Base-by-base conservation (phyloP, 2,329 filamentous ascomycete genomes). In the Sphaerulina musiva region DNA sequence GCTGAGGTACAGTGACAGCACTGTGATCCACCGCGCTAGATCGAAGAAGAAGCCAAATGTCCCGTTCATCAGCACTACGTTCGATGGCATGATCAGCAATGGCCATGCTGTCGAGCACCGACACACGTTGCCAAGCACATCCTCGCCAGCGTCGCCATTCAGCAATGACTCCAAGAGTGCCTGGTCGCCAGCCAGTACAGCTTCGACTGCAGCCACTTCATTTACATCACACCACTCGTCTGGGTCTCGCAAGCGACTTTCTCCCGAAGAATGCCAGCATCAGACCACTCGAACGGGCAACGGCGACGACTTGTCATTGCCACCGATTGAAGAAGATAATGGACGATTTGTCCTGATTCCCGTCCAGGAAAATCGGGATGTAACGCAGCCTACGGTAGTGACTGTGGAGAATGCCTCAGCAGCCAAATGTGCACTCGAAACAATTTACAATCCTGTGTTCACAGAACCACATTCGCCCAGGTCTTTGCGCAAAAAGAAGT, bases 401-500 rank as follows among this genome's bases (percentile, higher is more conserved):
- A 95, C 90, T 0, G 85, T 89, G 0, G 92, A 97, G 72, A 83
- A 80, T 56, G 81, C 85, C 2, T 83, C 89, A 0, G 85, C 88
- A 0, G 86, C 89, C 42, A 96, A 95, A 69, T 82, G 95, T 17
- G 95, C 83, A 63, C 78, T 97, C 8, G 93, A 97, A 69, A 89
- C 84, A 0, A 82, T 91, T 64, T 96, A 87, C 73, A 85, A 91
- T 62, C 75, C 82, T n/a, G 69, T 89, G 6, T 74, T 89, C 2
- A 72, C 74, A 4, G 75, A 75, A 26, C 51, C 66, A 2, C 73
- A 74, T 1, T 80, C 78, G 3, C 76, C 83, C 51, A 81, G 87
- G 0, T 78, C 79, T 1, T 67, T 84, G 51, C 81, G 88, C 3
- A 76, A 79, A 34, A 74, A 78, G 39, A 77, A 82, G 47, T 72